Evolutionary conservation across 805 yeast genomes (phyloP), one percentile per base, ranked within the genome.

Genomic region (Sungouiozyma intestinalis): DNA sequence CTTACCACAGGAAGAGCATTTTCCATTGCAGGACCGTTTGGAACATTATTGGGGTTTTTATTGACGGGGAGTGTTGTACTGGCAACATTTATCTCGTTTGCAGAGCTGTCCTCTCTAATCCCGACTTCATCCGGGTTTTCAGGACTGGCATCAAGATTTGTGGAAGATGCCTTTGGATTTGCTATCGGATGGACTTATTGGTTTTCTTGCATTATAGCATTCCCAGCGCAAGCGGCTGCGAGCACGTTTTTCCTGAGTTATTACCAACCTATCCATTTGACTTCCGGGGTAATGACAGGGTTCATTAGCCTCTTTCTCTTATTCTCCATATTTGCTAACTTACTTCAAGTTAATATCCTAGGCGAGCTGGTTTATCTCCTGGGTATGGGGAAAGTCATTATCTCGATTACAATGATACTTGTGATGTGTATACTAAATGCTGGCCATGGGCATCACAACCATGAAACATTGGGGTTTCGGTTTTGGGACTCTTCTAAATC

Each of bases 331-430:
- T 41, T 63, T 2, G 66, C 77, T 39, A 84, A 83, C 53, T 60
- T 85, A 41, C 64, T 81, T 41, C 85, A 81, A 56, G 86, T 83
- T 4, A 67, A 83, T 39, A 69, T 79, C 2, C 79, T 80, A 57
- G 94, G 92, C 0, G 90, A 84, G 49, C 64, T 83, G 24, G 86
- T 83, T 49, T 82, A 79, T 52, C 62, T 72, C 39, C 70, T 79
- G 9, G 77, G 85, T 7, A 53, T 79, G 14, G 50, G 76, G 41
- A 82, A 82, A 50, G 65, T 84, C 15, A 34, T 76, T 2, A 57
- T 76, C 13, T 66, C 79, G 2, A 53, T 79, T 3, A 64, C 68
- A 11, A 65, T 79, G 60, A 73, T 83, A 45, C 66, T 83, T 17
- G 67, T 76, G 18, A 79, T 81, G 81, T 69, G 82, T 40, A 69